These are phyloP conservation scores for Sicyos edulis DNA, from an alignment of 306 rosid species.

Conservation along the genomic window DNA sequence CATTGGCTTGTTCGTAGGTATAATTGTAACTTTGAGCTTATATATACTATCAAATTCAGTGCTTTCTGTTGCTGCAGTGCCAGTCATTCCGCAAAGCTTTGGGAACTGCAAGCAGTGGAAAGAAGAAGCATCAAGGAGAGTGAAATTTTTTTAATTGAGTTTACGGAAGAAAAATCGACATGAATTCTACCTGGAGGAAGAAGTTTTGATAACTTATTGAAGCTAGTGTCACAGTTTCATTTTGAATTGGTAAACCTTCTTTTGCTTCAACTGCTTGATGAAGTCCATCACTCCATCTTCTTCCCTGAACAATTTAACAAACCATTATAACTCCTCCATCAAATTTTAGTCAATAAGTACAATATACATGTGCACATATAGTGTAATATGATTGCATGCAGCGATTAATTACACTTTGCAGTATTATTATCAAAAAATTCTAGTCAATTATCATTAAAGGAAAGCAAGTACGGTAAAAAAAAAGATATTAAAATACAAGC, in stretches of 20 bases:
- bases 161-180: conserved; percentile 6
- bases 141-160: background rate
- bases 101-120: conserved; percentile 61
- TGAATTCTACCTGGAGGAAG: conserved; percentile 80
- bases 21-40: conserved; percentile 92
- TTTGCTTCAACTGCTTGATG: conserved; percentile 99
- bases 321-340: conserved; percentile 11
- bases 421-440: too few relatives aligned
- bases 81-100: conserved; percentile 98
- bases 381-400: background rate
- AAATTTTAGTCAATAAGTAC: background rate
- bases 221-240: conserved; percentile 93
- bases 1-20: conserved; percentile 96
- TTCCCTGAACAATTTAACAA: conserved; percentile 42
- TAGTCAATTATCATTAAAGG: too few relatives aligned
- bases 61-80: conserved; percentile 97
- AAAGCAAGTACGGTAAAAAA: too few relatives aligned
- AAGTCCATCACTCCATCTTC: conserved; percentile 99
- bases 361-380: background rate
- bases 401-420: background rate
- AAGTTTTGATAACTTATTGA: conserved; percentile 97
- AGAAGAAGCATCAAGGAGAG: conserved; percentile 24
- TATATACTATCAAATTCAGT: conserved; percentile 96
- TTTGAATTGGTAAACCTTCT: conserved; percentile 92
- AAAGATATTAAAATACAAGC: too few relatives aligned